These are phyloP conservation scores for Sporothrix phasma DNA, from an alignment of 2,329 filamentous ascomycete genomes.

Conservation along the genomic window DNA sequence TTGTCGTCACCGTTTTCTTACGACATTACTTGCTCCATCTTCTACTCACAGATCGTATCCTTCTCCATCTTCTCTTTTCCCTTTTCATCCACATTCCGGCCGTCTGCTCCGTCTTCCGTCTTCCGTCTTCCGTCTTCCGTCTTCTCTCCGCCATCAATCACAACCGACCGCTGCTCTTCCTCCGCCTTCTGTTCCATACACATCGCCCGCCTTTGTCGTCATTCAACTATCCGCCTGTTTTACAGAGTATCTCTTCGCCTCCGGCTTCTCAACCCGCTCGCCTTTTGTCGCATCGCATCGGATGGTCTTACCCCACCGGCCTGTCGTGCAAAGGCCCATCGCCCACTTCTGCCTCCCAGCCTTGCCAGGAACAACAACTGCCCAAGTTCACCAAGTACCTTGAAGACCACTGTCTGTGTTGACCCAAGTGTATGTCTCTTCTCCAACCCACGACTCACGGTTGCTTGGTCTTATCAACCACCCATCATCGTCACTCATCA, in stretches of 20 bases:
- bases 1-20: background rate
- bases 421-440: background rate
- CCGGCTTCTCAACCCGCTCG: background rate
- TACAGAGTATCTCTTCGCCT: background rate
- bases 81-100: constrained; percentile 11
- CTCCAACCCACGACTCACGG: background rate
- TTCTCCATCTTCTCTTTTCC: background rate
- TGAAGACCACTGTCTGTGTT: background rate
- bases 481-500: background rate
- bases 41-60: background rate
- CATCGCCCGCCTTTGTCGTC: background rate
- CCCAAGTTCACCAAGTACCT: background rate
- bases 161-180: background rate
- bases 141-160: background rate
- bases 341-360: background rate
- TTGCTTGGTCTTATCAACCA: background rate
- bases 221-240: background rate
- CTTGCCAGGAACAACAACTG: background rate
- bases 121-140: no score
- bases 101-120: background rate
- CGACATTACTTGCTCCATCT: no score
- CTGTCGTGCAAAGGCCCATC: background rate
- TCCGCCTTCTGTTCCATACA: constrained; percentile 1
- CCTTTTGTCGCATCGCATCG: background rate
- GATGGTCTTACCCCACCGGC: background rate